These are phyloP conservation scores for Phylloporus sp. DNA, from an alignment of 768 basidiomycete species.

Conservation along the genomic window DNA sequence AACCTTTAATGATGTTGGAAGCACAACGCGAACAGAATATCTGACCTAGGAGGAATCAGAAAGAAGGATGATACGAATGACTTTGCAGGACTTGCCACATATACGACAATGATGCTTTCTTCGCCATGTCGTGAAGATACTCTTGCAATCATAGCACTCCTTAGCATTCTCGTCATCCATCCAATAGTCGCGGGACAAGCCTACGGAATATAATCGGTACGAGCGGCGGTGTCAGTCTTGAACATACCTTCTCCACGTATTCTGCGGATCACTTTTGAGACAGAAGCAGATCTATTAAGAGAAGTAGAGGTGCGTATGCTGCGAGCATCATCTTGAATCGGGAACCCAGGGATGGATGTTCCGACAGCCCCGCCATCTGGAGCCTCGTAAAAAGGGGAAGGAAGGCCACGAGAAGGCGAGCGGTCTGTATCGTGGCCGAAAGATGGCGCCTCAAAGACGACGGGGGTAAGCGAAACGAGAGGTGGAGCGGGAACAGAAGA, in stretches of 20 bases:
- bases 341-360: conserved; percentile 86
- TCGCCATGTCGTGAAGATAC: conserved; percentile 89
- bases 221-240: conserved; percentile 1
- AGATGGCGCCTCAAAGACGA: conserved; percentile 72
- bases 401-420: conserved; percentile 48
- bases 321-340: conserved; percentile 86
- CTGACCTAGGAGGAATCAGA: conserved; percentile 56
- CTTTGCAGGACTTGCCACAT: conserved; percentile 58
- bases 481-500: conserved; percentile 68
- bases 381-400: conserved; percentile 52
- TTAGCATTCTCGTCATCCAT: conserved; percentile 97
- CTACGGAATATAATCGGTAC: conserved; percentile 34
- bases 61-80: not conserved
- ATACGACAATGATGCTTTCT: conserved; percentile 98
- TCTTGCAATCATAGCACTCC: conserved; percentile 95
- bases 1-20: conserved; percentile 92
- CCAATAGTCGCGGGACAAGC: conserved; percentile 94
- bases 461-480: conserved; percentile 80
- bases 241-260: conserved; percentile 82
- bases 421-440: conserved; percentile 64
- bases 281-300: conserved; percentile 72
- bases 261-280: conserved; percentile 86
- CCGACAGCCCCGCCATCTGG: conserved; percentile 57
- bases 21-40: conserved; percentile 98
- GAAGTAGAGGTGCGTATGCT: conserved; percentile 76